These are phyloP conservation scores for Cadophora sp. DNA, from an alignment of 2,329 filamentous ascomycete species.

Conservation along the genomic window DNA sequence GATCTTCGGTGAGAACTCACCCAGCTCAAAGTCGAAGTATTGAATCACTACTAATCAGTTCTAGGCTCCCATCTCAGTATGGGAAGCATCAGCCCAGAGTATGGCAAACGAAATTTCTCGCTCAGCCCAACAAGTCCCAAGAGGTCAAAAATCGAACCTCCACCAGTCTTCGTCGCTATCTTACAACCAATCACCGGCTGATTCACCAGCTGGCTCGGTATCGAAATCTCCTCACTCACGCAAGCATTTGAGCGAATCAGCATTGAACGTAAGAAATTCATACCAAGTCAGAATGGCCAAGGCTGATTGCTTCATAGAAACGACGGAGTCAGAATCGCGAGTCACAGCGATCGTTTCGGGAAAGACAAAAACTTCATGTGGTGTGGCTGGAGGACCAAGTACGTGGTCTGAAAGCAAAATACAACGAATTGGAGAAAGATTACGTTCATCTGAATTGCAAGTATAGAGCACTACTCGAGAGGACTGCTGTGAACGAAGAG, in stretches of 20 bases:
- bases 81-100: slow-evolving; percentile 7
- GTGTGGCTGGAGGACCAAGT: slow-evolving; percentile 12
- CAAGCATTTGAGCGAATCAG: slow-evolving; percentile 12
- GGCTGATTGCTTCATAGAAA: neutral
- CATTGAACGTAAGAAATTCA: neutral
- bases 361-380: slow-evolving; percentile 14
- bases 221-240: neutral
- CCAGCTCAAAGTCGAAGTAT: neutral
- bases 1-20: neutral
- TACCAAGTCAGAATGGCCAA: neutral
- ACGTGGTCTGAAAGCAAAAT: neutral
- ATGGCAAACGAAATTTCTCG: neutral
- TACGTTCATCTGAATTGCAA: slow-evolving; percentile 14
- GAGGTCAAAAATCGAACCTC: neutral
- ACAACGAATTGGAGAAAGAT: slow-evolving; percentile 2
- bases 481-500: neutral
- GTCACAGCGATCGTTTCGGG: slow-evolving; percentile 14
- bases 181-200: neutral
- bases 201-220: neutral
- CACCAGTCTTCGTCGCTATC: neutral
- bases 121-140: neutral
- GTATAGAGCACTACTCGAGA: slow-evolving; percentile 12
- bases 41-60: neutral
- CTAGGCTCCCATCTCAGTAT: neutral
- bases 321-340: slow-evolving; percentile 18